Evolutionary conservation across 2,329 filamentous ascomycete species (phyloP).

Genomic region (Claviceps pazoutovae): DNA sequence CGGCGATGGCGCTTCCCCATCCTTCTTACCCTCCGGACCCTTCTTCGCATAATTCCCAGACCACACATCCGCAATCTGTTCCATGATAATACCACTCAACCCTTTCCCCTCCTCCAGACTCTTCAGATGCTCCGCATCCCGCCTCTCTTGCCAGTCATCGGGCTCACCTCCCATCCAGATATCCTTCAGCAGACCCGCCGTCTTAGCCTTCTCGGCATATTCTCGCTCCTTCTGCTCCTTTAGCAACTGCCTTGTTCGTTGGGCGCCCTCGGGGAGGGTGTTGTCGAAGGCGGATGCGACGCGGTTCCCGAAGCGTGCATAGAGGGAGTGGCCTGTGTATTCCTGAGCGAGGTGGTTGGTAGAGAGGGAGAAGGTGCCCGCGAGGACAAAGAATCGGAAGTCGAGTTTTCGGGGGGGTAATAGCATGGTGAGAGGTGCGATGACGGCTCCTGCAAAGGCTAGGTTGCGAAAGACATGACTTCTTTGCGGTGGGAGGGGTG

Average conservation of each 20-base stretch:
- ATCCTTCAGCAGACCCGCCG: slow-evolving; percentile 25
- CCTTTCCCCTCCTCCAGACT: slow-evolving; percentile 42
- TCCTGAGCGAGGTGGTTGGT: slow-evolving; percentile 42
- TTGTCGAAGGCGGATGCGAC: slow-evolving; percentile 31
- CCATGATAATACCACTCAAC: slow-evolving; percentile 40
- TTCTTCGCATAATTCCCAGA: slow-evolving; percentile 22
- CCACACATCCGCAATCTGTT: slow-evolving; percentile 43
- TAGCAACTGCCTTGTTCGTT: slow-evolving; percentile 31
- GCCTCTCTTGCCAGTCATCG: slow-evolving; percentile 40
- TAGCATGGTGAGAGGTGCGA: slow-evolving; percentile 33
- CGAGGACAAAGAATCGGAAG: slow-evolving; percentile 35
- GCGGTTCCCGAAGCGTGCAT: slow-evolving; percentile 31
- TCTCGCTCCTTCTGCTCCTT: slow-evolving; percentile 30
- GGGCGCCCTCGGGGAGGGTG: slow-evolving; percentile 43
- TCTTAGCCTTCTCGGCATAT: slow-evolving; percentile 20
- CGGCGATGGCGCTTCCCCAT: neutral
- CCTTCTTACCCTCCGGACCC: slow-evolving; percentile 9
- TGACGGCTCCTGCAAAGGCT: slow-evolving; percentile 32
- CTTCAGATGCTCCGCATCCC: slow-evolving; percentile 35
- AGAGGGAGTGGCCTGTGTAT: slow-evolving; percentile 40
- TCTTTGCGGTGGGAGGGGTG: slow-evolving; percentile 17
- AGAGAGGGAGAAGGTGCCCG: slow-evolving; percentile 34
- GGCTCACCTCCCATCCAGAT: slow-evolving; percentile 46
- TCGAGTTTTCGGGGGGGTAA: slow-evolving; percentile 39
- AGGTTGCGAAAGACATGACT: slow-evolving; percentile 30